Percentiles rank a stretch among this genome's conserved stretches.
Conservation (phyloP, 257 asterid genomes). For the Jasminum sambac region DNA sequence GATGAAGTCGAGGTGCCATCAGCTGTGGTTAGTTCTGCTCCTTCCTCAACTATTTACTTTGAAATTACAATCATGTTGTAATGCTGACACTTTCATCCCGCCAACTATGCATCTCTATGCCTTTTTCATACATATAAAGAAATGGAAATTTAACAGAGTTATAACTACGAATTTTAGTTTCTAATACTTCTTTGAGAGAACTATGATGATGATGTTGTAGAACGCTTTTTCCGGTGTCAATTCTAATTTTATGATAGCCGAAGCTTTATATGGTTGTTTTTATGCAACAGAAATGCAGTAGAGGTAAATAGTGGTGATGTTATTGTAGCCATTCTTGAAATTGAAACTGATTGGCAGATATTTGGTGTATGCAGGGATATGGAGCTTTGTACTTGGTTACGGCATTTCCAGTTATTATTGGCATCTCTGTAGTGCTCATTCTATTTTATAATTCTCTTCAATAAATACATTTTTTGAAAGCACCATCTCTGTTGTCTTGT, state of each 20-base stretch:
- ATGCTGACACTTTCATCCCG: neutral
- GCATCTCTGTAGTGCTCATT: conserved; percentile 79
- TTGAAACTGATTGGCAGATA: conserved; percentile 5
- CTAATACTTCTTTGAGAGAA: too few relatives aligned
- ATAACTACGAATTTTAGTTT: too few relatives aligned
- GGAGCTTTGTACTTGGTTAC: conserved; percentile 93
- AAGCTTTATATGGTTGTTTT: too few relatives aligned
- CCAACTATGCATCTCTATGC: too few relatives aligned
- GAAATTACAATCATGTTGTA: neutral
- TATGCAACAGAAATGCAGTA: neutral
- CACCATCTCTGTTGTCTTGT: neutral
- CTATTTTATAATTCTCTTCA: conserved; percentile 86
- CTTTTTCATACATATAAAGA: neutral
- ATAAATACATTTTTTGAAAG: conserved; percentile 25
- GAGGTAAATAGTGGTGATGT: neutral
- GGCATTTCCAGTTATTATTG: conserved; percentile 81
- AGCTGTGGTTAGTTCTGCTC: conserved; percentile 59
- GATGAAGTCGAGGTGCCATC: conserved; percentile 78
- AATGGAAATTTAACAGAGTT: too few relatives aligned
- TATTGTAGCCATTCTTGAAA: too few relatives aligned
- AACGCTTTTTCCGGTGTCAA: too few relatives aligned
- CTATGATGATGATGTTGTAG: too few relatives aligned
- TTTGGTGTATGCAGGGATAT: conserved; percentile 57
- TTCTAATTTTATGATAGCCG: too few relatives aligned
- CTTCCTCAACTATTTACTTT: conserved; percentile 20